A percentile compares a stretch with the other conserved stretches of the same genome.
phyloP scores from a whole-genome alignment of 257 asterid genomes.

The Oldenlandia corymbosa region DNA sequence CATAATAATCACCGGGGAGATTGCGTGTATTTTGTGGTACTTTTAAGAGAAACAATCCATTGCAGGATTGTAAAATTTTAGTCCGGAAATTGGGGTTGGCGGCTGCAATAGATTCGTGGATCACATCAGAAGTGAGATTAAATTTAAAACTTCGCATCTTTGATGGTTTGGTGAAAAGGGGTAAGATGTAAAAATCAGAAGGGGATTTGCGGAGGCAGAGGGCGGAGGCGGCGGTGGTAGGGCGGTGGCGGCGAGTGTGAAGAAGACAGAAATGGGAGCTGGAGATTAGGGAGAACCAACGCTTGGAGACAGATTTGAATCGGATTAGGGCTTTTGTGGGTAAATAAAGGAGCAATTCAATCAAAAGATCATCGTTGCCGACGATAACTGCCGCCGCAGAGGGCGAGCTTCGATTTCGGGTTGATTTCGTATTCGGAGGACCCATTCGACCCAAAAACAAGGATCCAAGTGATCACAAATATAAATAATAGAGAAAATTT shows the following conservation, averaged over 20 bases:
- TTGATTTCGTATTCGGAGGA: not conserved
- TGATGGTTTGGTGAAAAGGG: not conserved
- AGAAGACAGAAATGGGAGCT: slow-evolving; percentile 1
- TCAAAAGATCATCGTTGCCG: slow-evolving; percentile 1
- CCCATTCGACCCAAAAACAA: not conserved
- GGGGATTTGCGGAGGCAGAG: slow-evolving; percentile 4
- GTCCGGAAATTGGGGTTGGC: not conserved
- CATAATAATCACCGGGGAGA: not conserved
- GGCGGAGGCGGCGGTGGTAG: not conserved
- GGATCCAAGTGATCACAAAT: not conserved
- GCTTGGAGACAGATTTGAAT: slow-evolving; percentile 12
- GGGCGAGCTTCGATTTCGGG: not conserved
- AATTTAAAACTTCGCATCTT: not conserved
- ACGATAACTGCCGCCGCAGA: not conserved
- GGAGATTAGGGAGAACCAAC: slow-evolving; percentile 5
- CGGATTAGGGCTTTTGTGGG: not conserved
- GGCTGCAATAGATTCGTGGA: not conserved
- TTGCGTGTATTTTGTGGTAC: not conserved
- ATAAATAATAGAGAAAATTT: not conserved
- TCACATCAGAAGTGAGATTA: not conserved
- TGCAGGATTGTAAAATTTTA: slow-evolving; percentile 12
- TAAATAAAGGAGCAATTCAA: slow-evolving; percentile 6
- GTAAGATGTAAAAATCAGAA: not conserved
- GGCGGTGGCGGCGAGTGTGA: slow-evolving; percentile 1
- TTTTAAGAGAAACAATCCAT: slow-evolving; percentile 3